Evolutionary conservation across 306 rosid genomes (phyloP), one percentile per base, ranked within the genome.

Genomic region (Acmispon strigosus): DNA sequence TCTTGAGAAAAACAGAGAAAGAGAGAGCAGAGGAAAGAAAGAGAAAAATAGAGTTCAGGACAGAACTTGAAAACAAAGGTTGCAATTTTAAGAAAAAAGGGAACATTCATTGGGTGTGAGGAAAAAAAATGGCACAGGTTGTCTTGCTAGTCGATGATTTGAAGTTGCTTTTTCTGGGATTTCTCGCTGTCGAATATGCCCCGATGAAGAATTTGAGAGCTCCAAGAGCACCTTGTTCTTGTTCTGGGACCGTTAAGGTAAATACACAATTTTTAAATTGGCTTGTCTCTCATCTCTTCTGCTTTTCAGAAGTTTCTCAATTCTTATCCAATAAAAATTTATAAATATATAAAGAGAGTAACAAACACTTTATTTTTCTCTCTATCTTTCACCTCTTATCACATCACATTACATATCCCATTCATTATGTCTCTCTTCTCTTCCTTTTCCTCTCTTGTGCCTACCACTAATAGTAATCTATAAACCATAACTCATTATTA

Each of bases 231-330:
- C 97, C 99, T 47, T 94, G 99, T 74, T 80, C 99, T 75, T 94
- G 99, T 83, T 94, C 99, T 19, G 99, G 97, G 5, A 94, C 97
- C 34, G 88, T 89, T 56, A 87, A 91, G 99, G 99, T 89, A 47
- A 76, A n/a, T n/a, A n/a, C n/a, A n/a, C n/a, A n/a, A n/a, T n/a
- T n/a, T n/a, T n/a, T n/a, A n/a, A n/a, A 78, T n/a, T n/a, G n/a
- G n/a, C n/a, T n/a, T n/a, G n/a, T n/a, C n/a, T n/a, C n/a, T n/a
- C n/a, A n/a, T n/a, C n/a, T n/a, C n/a, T n/a, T n/a, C n/a, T n/a
- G n/a, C n/a, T n/a, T n/a, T n/a, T n/a, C n/a, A n/a, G n/a, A n/a
- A n/a, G n/a, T n/a, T n/a, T n/a, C n/a, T n/a, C n/a, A n/a, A n/a
- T n/a, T n/a, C n/a, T n/a, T 10, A 45, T 3, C 12, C 43, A 1